Evolutionary conservation across 1,139 yeast genomes (phyloP).

Genomic region (Blastobotrys capitulatus): DNA sequence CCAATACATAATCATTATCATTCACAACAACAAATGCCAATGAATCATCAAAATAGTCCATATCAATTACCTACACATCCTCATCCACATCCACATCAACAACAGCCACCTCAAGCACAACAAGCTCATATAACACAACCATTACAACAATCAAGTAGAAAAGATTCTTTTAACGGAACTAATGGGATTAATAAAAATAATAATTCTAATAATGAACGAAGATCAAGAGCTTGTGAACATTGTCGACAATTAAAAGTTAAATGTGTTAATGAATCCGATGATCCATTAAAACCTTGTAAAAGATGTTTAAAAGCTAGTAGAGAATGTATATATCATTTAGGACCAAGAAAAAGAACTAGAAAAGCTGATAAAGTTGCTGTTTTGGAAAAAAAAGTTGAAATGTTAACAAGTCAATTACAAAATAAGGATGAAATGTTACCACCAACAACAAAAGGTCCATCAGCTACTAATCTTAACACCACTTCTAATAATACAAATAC

Average conservation of each 20-base stretch:
- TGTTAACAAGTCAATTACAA: constrained; percentile 26
- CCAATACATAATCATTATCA: neutral
- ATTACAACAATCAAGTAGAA: neutral
- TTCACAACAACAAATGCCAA: neutral
- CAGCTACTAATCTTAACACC: neutral
- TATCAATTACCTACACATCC: no score
- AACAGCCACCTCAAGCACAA: neutral
- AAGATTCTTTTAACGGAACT: neutral
- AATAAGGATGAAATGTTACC: constrained; percentile 11
- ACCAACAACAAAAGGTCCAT: neutral
- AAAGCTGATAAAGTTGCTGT: constrained; percentile 34
- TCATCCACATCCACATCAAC: no score
- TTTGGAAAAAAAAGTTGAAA: constrained; percentile 34
- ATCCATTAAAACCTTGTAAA: constrained; percentile 62
- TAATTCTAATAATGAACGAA: constrained; percentile 18
- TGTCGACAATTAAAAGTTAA: constrained; percentile 79
- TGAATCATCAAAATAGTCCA: no score
- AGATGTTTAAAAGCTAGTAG: constrained; percentile 64
- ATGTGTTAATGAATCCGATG: constrained; percentile 58
- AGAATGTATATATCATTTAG: constrained; percentile 61
- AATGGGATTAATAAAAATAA: neutral
- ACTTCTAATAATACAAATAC: neutral
- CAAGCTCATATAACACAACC: neutral
- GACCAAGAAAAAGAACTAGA: constrained; percentile 51
- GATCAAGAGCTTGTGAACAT: constrained; percentile 66